Evolutionary conservation across 1,139 yeast species (phyloP).

Genomic region (Geotrichum armillariae): DNA sequence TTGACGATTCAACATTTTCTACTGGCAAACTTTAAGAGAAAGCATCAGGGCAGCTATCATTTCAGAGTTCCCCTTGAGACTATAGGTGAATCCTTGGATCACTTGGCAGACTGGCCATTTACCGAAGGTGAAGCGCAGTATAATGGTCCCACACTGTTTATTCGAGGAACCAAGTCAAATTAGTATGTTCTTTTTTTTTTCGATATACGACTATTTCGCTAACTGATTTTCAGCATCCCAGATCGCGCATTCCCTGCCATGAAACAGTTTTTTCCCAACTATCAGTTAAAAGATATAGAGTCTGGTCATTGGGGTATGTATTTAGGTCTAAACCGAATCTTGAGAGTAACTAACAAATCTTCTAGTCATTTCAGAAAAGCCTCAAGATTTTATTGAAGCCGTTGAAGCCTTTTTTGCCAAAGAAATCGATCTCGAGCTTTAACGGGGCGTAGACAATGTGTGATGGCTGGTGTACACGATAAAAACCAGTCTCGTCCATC

Average conservation of each 20-base stretch:
- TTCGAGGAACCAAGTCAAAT: conserved; percentile 73
- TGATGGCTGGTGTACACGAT: no score
- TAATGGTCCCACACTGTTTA: conserved; percentile 72
- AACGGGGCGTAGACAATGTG: no score
- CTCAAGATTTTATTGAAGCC: conserved; percentile 28
- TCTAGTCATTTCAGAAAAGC: conserved; percentile 34
- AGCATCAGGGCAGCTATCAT: conserved; percentile 35
- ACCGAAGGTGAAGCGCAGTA: conserved; percentile 55
- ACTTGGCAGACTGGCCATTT: conserved; percentile 81
- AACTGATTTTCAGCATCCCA: conserved; percentile 50
- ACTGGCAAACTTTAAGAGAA: conserved; percentile 62
- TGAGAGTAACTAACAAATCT: conserved; percentile 5
- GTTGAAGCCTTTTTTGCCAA: conserved; percentile 15
- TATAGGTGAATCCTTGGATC: conserved; percentile 62
- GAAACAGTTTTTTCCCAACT: conserved; percentile 76
- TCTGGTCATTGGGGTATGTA: conserved; percentile 79
- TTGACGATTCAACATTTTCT: conserved; percentile 71
- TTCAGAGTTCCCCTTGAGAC: conserved; percentile 69
- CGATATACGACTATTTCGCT: neutral
- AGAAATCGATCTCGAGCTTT: conserved; percentile 1
- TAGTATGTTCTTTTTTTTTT: conserved; percentile 41
- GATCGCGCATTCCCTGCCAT: conserved; percentile 78
- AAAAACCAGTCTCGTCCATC: no score
- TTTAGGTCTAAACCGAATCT: neutral
- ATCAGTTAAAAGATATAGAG: conserved; percentile 69